Conservation (phyloP, 306 rosid genomes). For the Malus orientalis region DNA sequence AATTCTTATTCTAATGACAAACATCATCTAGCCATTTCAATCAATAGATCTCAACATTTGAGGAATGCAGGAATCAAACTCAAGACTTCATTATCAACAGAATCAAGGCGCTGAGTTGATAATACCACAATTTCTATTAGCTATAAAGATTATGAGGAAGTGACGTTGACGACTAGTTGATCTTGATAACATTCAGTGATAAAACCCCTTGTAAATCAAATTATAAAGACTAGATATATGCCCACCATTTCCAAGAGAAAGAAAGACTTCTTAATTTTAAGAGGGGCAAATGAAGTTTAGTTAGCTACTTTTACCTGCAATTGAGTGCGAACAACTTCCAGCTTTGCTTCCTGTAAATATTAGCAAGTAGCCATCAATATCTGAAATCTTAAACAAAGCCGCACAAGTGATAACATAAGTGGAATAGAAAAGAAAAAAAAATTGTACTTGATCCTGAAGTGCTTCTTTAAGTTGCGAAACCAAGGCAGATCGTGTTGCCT, state of each 20-base stretch:
- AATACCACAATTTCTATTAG: neutral
- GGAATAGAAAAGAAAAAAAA: neutral
- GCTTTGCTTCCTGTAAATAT: slow-evolving; percentile 69
- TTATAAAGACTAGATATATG: neutral
- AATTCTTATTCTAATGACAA: neutral
- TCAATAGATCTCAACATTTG: neutral
- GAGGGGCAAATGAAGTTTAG: neutral
- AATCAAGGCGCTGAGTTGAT: neutral
- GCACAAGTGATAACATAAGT: neutral
- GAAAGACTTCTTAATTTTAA: neutral
- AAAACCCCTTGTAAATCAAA: neutral
- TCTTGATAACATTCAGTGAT: neutral
- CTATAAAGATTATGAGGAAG: neutral
- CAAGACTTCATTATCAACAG: neutral
- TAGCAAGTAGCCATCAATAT: slow-evolving; percentile 10
- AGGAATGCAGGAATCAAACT: neutral
- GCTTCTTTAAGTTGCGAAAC: slow-evolving; percentile 68
- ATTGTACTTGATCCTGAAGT: slow-evolving; percentile 69
- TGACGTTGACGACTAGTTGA: neutral
- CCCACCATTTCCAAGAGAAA: neutral
- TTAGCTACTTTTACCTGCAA: slow-evolving; percentile 55
- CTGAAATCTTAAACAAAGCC: neutral
- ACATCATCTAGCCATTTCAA: neutral
- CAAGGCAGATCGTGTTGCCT: slow-evolving; percentile 60
- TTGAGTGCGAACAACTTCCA: slow-evolving; percentile 52